Conservation (phyloP, 495 filamentous ascomycete genomes). For the Extremus antarcticus region DNA sequence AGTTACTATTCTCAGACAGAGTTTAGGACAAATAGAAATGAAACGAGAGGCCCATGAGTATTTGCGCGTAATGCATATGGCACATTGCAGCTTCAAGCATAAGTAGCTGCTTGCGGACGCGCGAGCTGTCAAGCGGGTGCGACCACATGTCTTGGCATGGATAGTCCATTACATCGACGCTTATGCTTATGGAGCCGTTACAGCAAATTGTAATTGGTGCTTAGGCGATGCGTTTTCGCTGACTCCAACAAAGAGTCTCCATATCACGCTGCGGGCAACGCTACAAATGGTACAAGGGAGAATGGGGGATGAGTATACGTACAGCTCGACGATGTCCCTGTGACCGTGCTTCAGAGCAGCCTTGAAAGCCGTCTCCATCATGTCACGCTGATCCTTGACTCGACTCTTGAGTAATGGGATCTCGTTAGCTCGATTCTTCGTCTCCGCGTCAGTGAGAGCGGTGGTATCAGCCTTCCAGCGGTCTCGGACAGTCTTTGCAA, state of each 20-base stretch:
- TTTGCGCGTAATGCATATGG: too few species aligned
- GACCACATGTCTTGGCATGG: background rate
- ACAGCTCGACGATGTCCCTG: conserved; percentile 54
- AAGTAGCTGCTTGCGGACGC: background rate
- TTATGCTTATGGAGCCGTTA: too few species aligned
- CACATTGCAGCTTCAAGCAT: too few species aligned
- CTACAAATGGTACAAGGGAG: conserved; percentile 14
- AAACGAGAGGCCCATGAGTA: too few species aligned
- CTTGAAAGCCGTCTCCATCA: conserved; percentile 49
- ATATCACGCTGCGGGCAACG: too few species aligned
- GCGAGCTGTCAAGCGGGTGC: too few species aligned
- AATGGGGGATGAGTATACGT: conserved; percentile 31
- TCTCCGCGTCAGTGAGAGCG: conserved; percentile 47
- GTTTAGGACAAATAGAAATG: too few species aligned
- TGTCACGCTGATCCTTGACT: conserved; percentile 46
- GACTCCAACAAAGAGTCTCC: too few species aligned
- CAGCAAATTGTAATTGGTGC: too few species aligned
- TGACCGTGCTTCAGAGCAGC: conserved; percentile 53
- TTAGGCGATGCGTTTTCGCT: too few species aligned
- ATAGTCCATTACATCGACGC: too few species aligned
- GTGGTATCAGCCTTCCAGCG: conserved; percentile 50
- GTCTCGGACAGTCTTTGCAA: conserved; percentile 52
- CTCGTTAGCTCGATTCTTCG: conserved; percentile 39
- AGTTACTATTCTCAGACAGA: too few species aligned
- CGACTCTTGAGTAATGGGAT: conserved; percentile 36